Base-by-base conservation (phyloP, 306 rosid genomes). In the Casuarina cunninghamiana region DNA sequence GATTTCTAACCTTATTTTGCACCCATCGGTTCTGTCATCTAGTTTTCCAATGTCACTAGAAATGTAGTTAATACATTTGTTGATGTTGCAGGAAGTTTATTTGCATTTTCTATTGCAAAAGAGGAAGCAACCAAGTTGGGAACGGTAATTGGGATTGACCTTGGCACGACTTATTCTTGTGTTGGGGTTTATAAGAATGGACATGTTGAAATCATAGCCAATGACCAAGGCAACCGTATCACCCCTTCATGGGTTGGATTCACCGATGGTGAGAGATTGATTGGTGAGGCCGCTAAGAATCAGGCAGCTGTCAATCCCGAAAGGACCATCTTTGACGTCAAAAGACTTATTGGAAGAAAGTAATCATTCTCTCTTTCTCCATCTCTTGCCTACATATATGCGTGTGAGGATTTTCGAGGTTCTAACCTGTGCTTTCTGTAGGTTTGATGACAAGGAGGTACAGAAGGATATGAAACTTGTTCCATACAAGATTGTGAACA, bases 271-370 rank as follows among this genome's bases (percentile, higher is more conserved):
- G 99, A 96, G 85, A 96, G 99, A 75, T 77, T 96, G 83, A 96
- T 96, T 0, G 99, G 99, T 50, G 99, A 96, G 93, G 99, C 99
- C 80, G 99, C 99, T 3, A 96, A 96, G 93, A 96, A 96, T 83
- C 99, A 85, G 87, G 98, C 97, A 58, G 98, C 99, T 62, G 98
- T 89, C 53, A 96, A 96, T 77, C 82, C 96, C 0, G 99, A 96
- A 45, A 91, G 99, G 85, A 96, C 99, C 50, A 16, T 96, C 74
- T 96, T 96, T 78, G 98, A 96, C 53, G 98, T 96, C 75, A 96
- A 96, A 90, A 93, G 99, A 76, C 97, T 94, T 80, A 94, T 94
- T 1, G 98, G 98, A 77, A 86, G 98, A 88, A 94, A 92, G 98
- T 94, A 89, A 86, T 67, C 72, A 2, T 46, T 51, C 37, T 79